Percentiles rank a stretch among this genome's conserved stretches.
These are phyloP conservation scores for Pleurotus tuoliensis DNA, from an alignment of 768 basidiomycete genomes.

Conservation along the genomic window DNA sequence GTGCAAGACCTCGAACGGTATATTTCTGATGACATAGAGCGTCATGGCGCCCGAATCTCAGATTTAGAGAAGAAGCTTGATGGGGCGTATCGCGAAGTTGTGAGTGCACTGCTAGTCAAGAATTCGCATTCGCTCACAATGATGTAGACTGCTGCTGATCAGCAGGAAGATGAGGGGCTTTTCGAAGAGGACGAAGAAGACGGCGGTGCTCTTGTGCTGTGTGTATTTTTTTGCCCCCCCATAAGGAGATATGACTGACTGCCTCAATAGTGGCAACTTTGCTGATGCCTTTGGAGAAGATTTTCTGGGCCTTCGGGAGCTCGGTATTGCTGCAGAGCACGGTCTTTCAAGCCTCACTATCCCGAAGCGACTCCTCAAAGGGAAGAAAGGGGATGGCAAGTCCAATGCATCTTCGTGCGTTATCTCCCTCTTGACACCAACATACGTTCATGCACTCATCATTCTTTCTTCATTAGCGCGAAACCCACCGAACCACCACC, in stretches of 20 bases:
- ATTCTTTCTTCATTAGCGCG: conserved; percentile 30
- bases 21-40: conserved; percentile 82
- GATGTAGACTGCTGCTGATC: conserved; percentile 39
- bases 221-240: neutral
- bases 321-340: conserved; percentile 85
- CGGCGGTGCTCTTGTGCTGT: conserved; percentile 63
- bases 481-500: conserved; percentile 73
- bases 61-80: conserved; percentile 88
- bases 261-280: conserved; percentile 66
- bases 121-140: neutral
- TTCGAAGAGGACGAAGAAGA: conserved; percentile 53
- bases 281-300: conserved; percentile 88
- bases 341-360: conserved; percentile 75
- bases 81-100: conserved; percentile 77
- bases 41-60: conserved; percentile 69
- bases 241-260: neutral
- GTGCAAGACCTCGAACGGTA: conserved; percentile 82
- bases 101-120: conserved; percentile 31
- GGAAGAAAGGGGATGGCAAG: conserved; percentile 47
- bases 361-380: conserved; percentile 72
- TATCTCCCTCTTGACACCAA: conserved; percentile 1
- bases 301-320: conserved; percentile 83
- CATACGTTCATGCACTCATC: neutral
- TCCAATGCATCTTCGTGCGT: conserved; percentile 46
- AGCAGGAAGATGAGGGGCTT: conserved; percentile 58